phyloP scores from a whole-genome alignment of 2,329 filamentous ascomycete species.

The Nigrospora osmanthi region DNA sequence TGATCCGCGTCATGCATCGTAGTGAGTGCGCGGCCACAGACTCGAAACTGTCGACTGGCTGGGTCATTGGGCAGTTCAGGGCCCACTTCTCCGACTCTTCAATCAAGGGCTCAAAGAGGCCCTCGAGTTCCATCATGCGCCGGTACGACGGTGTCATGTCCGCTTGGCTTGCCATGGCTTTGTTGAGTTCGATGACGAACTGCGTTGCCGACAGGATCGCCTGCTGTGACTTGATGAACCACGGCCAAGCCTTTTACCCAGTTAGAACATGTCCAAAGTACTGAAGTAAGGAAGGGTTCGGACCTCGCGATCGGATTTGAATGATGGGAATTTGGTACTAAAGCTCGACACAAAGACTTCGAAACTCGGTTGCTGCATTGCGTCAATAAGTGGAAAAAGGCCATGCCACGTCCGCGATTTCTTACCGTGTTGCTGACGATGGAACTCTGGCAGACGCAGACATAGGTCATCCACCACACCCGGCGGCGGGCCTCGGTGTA shows the following conservation, averaged over 20 bases:
- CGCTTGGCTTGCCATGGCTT: slow-evolving; percentile 25
- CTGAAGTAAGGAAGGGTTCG: background rate
- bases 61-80: slow-evolving; percentile 22
- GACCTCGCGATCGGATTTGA: slow-evolving; percentile 32
- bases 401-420: background rate
- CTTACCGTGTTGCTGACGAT: slow-evolving; percentile 42
- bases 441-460: slow-evolving; percentile 39
- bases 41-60: slow-evolving; percentile 29
- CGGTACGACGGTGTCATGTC: slow-evolving; percentile 31
- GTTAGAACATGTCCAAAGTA: slow-evolving; percentile 6
- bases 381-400: background rate
- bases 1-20: slow-evolving; percentile 38
- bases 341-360: slow-evolving; percentile 34
- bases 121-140: slow-evolving; percentile 32
- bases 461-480: slow-evolving; percentile 48
- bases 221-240: slow-evolving; percentile 38
- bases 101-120: slow-evolving; percentile 26
- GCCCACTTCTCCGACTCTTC: slow-evolving; percentile 26
- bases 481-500: slow-evolving; percentile 37
- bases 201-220: slow-evolving; percentile 37
- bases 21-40: slow-evolving; percentile 32
- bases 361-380: slow-evolving; percentile 31
- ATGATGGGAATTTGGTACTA: slow-evolving; percentile 32
- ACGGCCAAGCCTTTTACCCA: slow-evolving; percentile 27
- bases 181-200: slow-evolving; percentile 39